Base-by-base conservation (phyloP, 164 flowering plant species). In the Warburgia ugandensis region DNA sequence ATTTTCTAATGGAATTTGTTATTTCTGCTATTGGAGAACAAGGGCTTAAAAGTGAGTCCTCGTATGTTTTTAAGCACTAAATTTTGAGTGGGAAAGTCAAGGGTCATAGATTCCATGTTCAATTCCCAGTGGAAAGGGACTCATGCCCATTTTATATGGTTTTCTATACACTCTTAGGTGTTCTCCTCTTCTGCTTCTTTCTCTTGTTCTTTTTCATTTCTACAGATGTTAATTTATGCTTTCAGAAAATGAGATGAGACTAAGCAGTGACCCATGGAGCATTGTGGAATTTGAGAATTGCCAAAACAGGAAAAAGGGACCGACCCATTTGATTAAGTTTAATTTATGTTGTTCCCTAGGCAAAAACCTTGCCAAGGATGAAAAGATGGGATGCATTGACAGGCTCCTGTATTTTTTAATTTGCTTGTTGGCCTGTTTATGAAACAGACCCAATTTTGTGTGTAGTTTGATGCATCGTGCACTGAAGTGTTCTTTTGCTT, bases 31-130 rank as follows among this genome's bases (percentile, higher is more conserved):
- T 4, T 27, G 14, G 6, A 25, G 52, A 37, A 36, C 16, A 19
- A 13, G 25, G 20, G 25, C 25, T 45, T 30, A 29, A 51, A 59
- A 39, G 48, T 23, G 6, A 17, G 38, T 45, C 42, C 44, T 17
- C 23, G 29, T 59, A 12, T 29, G n/a, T 48, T 48, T 28, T 22
- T 37, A 42, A 20, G n/a, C 49, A 39, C 58, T 20, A 61, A 68
- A 48, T 48, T 54, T 45, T 39, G 49, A 77, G 81, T 76, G 83
- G 78, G 69, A 19, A 65, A 78, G 91, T 80, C 84, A 83, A 78
- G 73, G 63, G 68, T 67, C 70, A 60, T 56, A 67, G 68, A 72
- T 66, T 63, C 67, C 54, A 52, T 22, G 49, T 33, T 49, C 58
- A 52, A 42, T 38, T 6, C 16, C 16, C 20, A 2, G 6, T 16